Evolutionary conservation across 768 basidiomycete species (phyloP).

Genomic region (Megacollybia marginata): DNA sequence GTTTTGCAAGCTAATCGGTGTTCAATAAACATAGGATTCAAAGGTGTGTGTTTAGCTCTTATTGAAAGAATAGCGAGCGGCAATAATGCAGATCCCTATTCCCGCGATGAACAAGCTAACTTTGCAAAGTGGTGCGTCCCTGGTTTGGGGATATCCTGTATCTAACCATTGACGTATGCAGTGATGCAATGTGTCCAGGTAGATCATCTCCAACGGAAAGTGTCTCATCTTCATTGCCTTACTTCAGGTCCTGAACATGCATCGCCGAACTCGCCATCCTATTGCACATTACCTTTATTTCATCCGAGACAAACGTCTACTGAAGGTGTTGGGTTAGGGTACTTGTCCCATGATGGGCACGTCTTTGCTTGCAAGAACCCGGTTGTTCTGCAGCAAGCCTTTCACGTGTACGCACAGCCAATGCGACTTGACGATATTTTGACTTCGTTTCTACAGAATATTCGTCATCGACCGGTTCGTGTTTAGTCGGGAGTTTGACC

Average conservation of each 20-base stretch:
- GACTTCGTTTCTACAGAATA: constrained; percentile 21
- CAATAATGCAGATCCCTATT: constrained; percentile 43
- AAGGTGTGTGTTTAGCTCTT: constrained; percentile 22
- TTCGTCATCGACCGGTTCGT: constrained; percentile 45
- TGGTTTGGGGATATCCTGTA: not conserved
- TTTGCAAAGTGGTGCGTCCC: constrained; percentile 45
- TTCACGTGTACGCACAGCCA: constrained; percentile 54
- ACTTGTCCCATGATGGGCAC: constrained; percentile 53
- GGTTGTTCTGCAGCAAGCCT: constrained; percentile 41
- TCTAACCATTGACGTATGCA: constrained; percentile 8
- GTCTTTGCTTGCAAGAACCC: constrained; percentile 48
- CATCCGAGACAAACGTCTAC: constrained; percentile 30
- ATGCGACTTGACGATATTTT: not conserved
- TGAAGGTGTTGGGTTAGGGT: constrained; percentile 27
- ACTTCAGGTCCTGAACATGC: constrained; percentile 43
- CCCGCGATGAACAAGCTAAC: constrained; percentile 45
- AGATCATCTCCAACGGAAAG: not conserved
- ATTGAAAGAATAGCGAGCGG: too few species aligned
- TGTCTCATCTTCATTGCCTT: not conserved
- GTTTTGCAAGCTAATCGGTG: not conserved
- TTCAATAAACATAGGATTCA: constrained; percentile 56
- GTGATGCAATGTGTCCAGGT: constrained; percentile 49
- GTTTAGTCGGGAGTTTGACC: too few species aligned
- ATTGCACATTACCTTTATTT: constrained; percentile 47
- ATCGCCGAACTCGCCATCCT: constrained; percentile 39